Conservation (phyloP, 2,329 filamentous ascomycete genomes). For the Aspergillus sp. region DNA sequence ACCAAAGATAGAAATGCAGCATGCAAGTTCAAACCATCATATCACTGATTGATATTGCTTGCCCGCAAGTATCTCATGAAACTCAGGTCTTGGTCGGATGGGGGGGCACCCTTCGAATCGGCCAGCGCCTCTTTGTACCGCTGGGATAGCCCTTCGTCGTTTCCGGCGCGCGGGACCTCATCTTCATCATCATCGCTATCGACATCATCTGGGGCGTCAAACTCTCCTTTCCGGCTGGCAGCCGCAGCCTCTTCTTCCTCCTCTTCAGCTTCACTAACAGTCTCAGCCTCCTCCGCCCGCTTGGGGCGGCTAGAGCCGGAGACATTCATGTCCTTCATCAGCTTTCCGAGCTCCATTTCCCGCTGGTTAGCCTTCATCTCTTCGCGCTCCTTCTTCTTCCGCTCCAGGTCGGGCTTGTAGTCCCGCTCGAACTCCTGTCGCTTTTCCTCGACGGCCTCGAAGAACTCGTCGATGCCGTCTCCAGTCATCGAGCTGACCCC, state of each 20-base stretch:
- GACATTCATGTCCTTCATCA: slow-evolving; percentile 90
- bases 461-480: slow-evolving; percentile 89
- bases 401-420: slow-evolving; percentile 88
- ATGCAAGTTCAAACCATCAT: background rate
- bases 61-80: slow-evolving; percentile 50
- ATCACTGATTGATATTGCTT: slow-evolving; percentile 31
- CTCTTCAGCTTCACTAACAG: slow-evolving; percentile 50
- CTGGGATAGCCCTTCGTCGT: slow-evolving; percentile 66
- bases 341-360: slow-evolving; percentile 79
- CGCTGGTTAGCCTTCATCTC: slow-evolving; percentile 68
- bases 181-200: slow-evolving; percentile 57
- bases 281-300: slow-evolving; percentile 35
- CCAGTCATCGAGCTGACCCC: slow-evolving; percentile 92
- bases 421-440: slow-evolving; percentile 82
- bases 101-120: slow-evolving; percentile 43
- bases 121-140: slow-evolving; percentile 75
- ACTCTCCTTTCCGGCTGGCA: slow-evolving; percentile 26
- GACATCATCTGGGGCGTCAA: slow-evolving; percentile 49
- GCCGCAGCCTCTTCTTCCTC: slow-evolving; percentile 42
- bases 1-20: background rate
- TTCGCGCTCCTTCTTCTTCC: slow-evolving; percentile 70
- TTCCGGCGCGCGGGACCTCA: slow-evolving; percentile 56
- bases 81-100: slow-evolving; percentile 48
- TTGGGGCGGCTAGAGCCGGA: slow-evolving; percentile 35
- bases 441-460: slow-evolving; percentile 83